phyloP scores from a whole-genome alignment of 768 basidiomycete genomes.

The Pisolithus sp. region DNA sequence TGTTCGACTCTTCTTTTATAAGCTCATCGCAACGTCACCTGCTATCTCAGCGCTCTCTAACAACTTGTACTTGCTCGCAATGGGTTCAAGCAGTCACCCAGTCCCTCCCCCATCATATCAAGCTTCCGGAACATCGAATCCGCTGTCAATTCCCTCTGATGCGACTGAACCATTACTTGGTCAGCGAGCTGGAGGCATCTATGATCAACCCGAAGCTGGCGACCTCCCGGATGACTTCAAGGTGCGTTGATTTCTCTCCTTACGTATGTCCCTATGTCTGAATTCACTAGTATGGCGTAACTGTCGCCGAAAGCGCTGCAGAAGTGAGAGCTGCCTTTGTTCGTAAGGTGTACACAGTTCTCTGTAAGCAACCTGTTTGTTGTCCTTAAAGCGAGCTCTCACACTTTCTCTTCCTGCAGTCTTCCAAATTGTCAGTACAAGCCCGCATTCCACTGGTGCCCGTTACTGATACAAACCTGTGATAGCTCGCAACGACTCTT shows the following conservation, averaged over 20 bases:
- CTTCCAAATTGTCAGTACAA: slow-evolving; percentile 56
- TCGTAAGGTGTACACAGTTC: slow-evolving; percentile 85
- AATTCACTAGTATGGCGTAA: slow-evolving; percentile 62
- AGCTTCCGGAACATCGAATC: slow-evolving; percentile 33
- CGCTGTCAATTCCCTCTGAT: slow-evolving; percentile 31
- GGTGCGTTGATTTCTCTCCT: slow-evolving; percentile 34
- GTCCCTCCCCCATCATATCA: slow-evolving; percentile 56
- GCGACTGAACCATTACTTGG: slow-evolving; percentile 53
- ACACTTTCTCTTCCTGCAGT: slow-evolving; percentile 34
- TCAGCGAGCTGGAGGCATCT: slow-evolving; percentile 46
- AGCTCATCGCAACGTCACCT: neutral
- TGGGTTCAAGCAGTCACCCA: slow-evolving; percentile 52
- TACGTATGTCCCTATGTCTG: slow-evolving; percentile 4
- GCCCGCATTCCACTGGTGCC: neutral
- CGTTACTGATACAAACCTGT: slow-evolving; percentile 1
- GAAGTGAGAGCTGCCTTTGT: slow-evolving; percentile 84
- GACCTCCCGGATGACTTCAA: slow-evolving; percentile 94
- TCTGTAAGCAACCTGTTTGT: slow-evolving; percentile 51
- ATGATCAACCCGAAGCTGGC: slow-evolving; percentile 64
- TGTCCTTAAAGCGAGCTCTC: slow-evolving; percentile 1
- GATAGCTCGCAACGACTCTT: slow-evolving; percentile 64
- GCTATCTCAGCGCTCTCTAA: neutral
- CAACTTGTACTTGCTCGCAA: slow-evolving; percentile 14
- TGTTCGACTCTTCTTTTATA: neutral
- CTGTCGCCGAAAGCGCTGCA: slow-evolving; percentile 67